These are phyloP conservation scores for Periconia digitata DNA, from an alignment of 2,329 filamentous ascomycete genomes.

Conservation along the genomic window DNA sequence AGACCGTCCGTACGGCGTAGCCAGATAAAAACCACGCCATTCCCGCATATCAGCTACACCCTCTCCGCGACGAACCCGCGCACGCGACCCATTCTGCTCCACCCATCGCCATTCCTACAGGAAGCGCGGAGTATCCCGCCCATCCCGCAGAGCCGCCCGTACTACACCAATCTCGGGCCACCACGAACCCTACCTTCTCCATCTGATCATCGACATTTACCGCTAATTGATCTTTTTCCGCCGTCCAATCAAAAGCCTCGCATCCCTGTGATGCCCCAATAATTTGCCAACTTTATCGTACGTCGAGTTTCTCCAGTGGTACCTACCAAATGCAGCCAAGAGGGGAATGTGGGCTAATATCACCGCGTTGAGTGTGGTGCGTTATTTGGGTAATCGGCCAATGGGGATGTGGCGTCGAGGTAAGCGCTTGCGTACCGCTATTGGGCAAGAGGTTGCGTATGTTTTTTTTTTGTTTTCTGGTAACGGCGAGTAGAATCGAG, in stretches of 20 bases:
- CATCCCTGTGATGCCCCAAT: not conserved
- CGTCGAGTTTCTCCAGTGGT: too few relatives aligned
- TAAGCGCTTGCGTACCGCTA: slow-evolving; percentile 6
- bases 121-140: not conserved
- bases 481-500: too few relatives aligned
- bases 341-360: slow-evolving; percentile 1
- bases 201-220: not conserved
- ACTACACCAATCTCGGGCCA: slow-evolving; percentile 8
- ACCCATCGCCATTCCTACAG: not conserved
- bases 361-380: not conserved
- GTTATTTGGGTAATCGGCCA: not conserved
- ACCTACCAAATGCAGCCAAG: too few relatives aligned
- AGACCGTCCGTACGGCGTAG: too few relatives aligned
- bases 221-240: not conserved
- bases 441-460: too few relatives aligned
- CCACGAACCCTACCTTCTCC: not conserved
- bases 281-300: too few relatives aligned
- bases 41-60: not conserved
- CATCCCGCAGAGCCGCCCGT: slow-evolving; percentile 35
- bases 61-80: not conserved
- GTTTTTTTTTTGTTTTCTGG: too few relatives aligned
- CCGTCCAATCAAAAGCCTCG: not conserved
- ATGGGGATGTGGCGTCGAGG: slow-evolving; percentile 60
- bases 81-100: not conserved
- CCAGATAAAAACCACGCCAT: not conserved